These are phyloP conservation scores for Aureobasidium sp. DNA, from an alignment of 2,329 filamentous ascomycete genomes.

Conservation along the genomic window DNA sequence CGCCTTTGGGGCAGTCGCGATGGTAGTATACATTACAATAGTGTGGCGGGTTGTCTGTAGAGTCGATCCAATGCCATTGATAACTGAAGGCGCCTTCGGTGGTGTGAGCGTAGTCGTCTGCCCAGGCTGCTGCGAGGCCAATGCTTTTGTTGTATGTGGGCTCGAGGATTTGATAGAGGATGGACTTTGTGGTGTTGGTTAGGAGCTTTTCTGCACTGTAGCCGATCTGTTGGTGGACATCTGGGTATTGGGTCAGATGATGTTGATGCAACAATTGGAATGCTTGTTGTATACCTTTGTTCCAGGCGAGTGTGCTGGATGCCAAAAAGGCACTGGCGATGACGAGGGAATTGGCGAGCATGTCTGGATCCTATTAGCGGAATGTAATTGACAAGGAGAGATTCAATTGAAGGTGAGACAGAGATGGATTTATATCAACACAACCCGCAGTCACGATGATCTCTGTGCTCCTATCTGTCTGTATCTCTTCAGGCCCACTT, in stretches of 20 bases:
- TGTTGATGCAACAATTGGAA: not conserved
- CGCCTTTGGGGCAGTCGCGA: conserved; percentile 30
- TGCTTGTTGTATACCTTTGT: not conserved
- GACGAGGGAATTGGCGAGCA: not conserved
- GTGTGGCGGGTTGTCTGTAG: conserved; percentile 26
- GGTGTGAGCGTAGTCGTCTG: conserved; percentile 32
- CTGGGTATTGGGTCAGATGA: not conserved
- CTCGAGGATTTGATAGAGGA: conserved; percentile 31
- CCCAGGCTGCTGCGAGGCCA: conserved; percentile 33
- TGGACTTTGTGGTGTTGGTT: conserved; percentile 24
- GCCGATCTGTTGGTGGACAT: conserved; percentile 34
- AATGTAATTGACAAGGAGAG: not conserved
- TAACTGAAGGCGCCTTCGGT: conserved; percentile 33
- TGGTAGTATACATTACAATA: conserved; percentile 30
- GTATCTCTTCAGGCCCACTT: no score
- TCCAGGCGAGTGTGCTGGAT: not conserved
- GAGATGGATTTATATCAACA: no score
- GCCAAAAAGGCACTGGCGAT: not conserved
- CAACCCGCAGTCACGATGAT: not conserved
- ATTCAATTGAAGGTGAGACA: not conserved
- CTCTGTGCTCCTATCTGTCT: not conserved
- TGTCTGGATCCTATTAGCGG: not conserved
- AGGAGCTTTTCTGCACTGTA: conserved; percentile 33
- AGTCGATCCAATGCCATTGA: conserved; percentile 36
- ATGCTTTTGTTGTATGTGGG: conserved; percentile 33